These are phyloP conservation scores for Hebeloma cylindrosporum DNA, from an alignment of 768 basidiomycete genomes.

Conservation along the genomic window DNA sequence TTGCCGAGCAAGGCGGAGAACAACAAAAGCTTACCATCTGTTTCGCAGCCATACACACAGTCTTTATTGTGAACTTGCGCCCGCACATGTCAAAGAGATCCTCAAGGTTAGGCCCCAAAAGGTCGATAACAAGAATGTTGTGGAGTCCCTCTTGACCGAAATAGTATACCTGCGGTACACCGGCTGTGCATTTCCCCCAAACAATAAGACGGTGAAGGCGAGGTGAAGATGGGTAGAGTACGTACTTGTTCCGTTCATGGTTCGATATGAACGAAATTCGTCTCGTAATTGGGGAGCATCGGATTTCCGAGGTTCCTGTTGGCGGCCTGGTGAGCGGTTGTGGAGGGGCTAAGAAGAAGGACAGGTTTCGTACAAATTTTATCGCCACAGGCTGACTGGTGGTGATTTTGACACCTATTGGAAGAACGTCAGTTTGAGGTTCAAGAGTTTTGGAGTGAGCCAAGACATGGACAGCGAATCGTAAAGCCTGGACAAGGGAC, in stretches of 20 bases:
- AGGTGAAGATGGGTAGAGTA: too few relatives aligned
- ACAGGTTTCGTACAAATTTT: constrained; percentile 90
- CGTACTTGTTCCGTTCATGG: constrained; percentile 85
- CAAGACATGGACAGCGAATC: background rate
- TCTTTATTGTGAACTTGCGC: constrained; percentile 98
- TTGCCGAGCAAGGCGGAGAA: background rate
- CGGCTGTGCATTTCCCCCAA: constrained; percentile 50
- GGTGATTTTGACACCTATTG: constrained; percentile 78
- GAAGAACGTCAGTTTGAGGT: constrained; percentile 4
- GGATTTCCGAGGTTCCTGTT: constrained; percentile 92
- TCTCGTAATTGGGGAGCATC: constrained; percentile 97
- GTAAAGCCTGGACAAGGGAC: background rate
- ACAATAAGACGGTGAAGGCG: too few relatives aligned
- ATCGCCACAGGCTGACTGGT: constrained; percentile 90
- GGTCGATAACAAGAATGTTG: constrained; percentile 92
- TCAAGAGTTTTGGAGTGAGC: background rate
- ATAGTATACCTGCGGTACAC: constrained; percentile 97
- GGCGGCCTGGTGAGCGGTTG: constrained; percentile 7
- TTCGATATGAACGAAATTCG: constrained; percentile 97
- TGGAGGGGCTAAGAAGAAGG: constrained; percentile 15
- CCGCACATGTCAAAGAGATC: constrained; percentile 99
- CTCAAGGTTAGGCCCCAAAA: constrained; percentile 96
- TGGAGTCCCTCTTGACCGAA: constrained; percentile 98
- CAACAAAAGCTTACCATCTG: constrained; percentile 78
- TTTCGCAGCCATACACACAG: constrained; percentile 97